A percentile compares a stretch with the other conserved stretches of the same genome.
phyloP scores from a whole-genome alignment of 768 basidiomycete genomes.

The Tricholoma hemisulphureum region DNA sequence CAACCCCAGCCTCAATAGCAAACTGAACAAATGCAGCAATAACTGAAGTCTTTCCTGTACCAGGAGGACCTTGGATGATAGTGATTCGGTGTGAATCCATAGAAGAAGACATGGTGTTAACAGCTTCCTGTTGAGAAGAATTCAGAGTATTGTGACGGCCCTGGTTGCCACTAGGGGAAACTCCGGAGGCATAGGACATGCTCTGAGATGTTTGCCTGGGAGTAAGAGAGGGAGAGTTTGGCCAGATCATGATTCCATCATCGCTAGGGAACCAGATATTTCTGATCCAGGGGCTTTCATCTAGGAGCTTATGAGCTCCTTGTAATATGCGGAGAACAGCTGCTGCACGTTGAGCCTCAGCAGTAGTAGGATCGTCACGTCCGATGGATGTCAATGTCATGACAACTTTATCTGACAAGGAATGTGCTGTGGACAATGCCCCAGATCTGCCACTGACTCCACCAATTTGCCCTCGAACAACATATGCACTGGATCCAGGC shows the following conservation, averaged over 20 bases:
- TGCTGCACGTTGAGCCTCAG: slow-evolving; percentile 48
- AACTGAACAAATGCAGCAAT: slow-evolving; percentile 61
- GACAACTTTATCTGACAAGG: slow-evolving; percentile 28
- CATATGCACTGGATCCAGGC: slow-evolving; percentile 32
- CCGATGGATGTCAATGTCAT: slow-evolving; percentile 49
- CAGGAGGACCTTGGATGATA: slow-evolving; percentile 58
- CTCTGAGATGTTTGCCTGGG: neutral
- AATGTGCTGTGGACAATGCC: slow-evolving; percentile 23
- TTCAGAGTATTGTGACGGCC: slow-evolving; percentile 33
- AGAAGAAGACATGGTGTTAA: slow-evolving; percentile 46
- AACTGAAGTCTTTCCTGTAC: slow-evolving; percentile 73
- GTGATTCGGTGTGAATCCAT: slow-evolving; percentile 36
- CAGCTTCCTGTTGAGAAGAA: slow-evolving; percentile 45
- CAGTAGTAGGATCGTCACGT: slow-evolving; percentile 53
- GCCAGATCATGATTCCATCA: slow-evolving; percentile 37
- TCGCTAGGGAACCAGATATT: slow-evolving; percentile 46
- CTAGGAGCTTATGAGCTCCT: slow-evolving; percentile 32
- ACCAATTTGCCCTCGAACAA: slow-evolving; percentile 40
- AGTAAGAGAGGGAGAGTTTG: slow-evolving; percentile 17
- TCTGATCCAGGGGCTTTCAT: slow-evolving; percentile 46
- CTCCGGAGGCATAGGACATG: neutral
- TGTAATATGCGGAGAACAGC: slow-evolving; percentile 45
- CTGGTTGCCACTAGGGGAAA: neutral
- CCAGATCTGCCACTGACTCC: slow-evolving; percentile 40
- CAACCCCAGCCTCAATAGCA: slow-evolving; percentile 36